A percentile compares a stretch with the other conserved stretches of the same genome.
Conservation (phyloP, 352 stramenopile species). For the Globisporangium canariense region DNA sequence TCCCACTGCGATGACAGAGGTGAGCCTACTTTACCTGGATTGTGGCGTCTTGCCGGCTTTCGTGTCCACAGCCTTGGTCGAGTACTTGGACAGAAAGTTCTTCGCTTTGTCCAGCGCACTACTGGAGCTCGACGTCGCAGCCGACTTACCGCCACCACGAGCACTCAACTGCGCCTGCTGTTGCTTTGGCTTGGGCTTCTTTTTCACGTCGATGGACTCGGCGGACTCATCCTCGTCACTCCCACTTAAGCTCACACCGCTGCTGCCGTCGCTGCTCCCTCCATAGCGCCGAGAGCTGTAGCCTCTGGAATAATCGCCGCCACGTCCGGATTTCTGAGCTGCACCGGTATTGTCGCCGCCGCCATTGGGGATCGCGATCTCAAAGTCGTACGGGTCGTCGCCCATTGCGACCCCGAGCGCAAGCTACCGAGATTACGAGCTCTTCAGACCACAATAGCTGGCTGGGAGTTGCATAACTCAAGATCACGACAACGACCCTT, state of each 20-base stretch:
- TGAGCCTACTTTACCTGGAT: background rate
- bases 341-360: background rate
- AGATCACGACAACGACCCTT: background rate
- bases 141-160: too few relatives aligned
- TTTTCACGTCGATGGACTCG: background rate
- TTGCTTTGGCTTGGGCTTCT: background rate
- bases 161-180: background rate
- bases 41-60: slow-evolving; percentile 10
- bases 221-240: background rate
- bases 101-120: slow-evolving; percentile 68
- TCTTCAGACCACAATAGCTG: too few relatives aligned
- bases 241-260: slow-evolving; percentile 5
- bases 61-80: slow-evolving; percentile 24
- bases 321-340: background rate
- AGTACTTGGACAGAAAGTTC: slow-evolving; percentile 75
- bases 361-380: slow-evolving; percentile 14
- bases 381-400: slow-evolving; percentile 37
- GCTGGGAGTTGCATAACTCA: too few relatives aligned
- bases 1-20: too few relatives aligned
- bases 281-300: slow-evolving; percentile 7
- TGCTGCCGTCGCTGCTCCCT: background rate
- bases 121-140: background rate
- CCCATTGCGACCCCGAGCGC: background rate
- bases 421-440: background rate
- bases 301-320: background rate